phyloP scores from a whole-genome alignment of 2,329 filamentous ascomycete genomes.

The Ascochyta pisi region DNA sequence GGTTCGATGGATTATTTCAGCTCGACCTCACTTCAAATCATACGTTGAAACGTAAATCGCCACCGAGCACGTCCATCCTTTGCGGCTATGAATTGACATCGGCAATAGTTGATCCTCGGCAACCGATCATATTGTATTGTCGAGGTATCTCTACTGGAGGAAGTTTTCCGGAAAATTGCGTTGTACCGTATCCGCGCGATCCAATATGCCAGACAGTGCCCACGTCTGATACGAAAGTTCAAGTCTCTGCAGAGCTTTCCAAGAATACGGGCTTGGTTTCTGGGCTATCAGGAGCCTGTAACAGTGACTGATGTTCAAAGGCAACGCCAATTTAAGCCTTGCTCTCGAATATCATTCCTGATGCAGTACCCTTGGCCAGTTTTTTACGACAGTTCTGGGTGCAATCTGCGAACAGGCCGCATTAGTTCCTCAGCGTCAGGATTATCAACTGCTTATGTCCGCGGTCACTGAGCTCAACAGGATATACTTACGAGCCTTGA shows the following conservation, averaged over 20 bases:
- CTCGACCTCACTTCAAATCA: slow-evolving; percentile 2
- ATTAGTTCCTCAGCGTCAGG: neutral
- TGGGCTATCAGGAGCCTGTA: no score
- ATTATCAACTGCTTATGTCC: neutral
- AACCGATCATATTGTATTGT: neutral
- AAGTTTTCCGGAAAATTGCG: neutral
- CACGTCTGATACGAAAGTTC: no score
- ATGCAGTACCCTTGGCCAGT: neutral
- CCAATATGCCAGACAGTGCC: no score
- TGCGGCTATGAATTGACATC: neutral
- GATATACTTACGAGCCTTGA: no score
- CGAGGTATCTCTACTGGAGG: neutral
- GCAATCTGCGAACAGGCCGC: neutral
- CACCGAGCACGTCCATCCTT: neutral
- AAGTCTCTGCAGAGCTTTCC: no score
- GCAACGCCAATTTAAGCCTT: neutral
- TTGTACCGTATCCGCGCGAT: no score
- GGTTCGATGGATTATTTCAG: neutral
- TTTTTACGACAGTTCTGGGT: neutral
- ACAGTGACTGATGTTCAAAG: no score
- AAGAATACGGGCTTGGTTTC: no score
- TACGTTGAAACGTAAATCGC: neutral
- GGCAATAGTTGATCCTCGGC: no score
- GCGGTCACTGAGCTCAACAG: neutral
- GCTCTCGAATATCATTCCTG: neutral